Evolutionary conservation across 192 early-diverging fungal species (phyloP), one percentile per base, ranked within the genome.

Genomic region (Coemansia sp.): DNA sequence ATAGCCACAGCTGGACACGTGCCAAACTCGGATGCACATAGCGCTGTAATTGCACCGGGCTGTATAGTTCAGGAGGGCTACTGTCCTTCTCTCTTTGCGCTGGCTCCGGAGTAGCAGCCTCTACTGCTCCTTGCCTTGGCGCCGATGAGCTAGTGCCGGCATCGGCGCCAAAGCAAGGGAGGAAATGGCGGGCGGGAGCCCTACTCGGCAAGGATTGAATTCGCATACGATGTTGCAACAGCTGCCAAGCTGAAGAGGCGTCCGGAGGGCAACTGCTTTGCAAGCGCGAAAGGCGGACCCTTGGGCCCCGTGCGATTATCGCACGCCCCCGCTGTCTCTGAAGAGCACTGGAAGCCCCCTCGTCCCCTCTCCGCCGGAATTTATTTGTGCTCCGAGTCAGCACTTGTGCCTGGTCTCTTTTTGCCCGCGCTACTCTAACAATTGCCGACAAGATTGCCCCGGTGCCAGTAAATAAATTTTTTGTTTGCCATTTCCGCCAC

Each of bases 341-440:
- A 51, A 51, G 9, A n/a, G 17, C 20, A 4, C 41, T 43, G n/a
- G 41, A n/a, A 14, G 14, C 41, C 41, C 12, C 41, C n/a, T 31
- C 51, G 9, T 24, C 27, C 47, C 15, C 27, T 17, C 42, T 45
- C 27, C 27, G 27, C 51, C 17, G 51, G 51, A 24, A 25, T 51
- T 29, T 51, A 9, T 27, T 51, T 51, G 47, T 25, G 47, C 47
- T 31, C 51, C 51, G 51, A 54, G 51, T 54, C 51, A 54, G 51
- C 51, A 54, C 29, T 54, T 54, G 17, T 31, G 27, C 29, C 22
- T 32, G 41, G n/a, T n/a, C n/a, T 7, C 32, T 7, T 35, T 35
- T 35, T 35, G 32, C 32, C 32, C 7, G 32, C 32, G 32, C 32
- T 35, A 7, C 32, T 35, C 32, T 35, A 35, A 35, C 32, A 35